Conservation (phyloP, 2,329 filamentous ascomycete species). For the Dothideomycetidae sp. region DNA sequence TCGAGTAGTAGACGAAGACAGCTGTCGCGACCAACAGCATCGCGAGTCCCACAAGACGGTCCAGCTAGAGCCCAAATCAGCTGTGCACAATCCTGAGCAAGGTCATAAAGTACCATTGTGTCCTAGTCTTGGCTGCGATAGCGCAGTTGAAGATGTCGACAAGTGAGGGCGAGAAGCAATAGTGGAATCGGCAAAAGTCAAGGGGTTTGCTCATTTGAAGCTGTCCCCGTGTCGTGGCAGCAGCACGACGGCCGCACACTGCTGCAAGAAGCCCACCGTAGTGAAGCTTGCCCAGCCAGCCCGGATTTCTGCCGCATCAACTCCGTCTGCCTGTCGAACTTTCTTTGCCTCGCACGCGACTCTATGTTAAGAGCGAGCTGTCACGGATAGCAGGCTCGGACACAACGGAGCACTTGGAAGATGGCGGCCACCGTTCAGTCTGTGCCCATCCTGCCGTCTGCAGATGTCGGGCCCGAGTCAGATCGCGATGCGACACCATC, state of each 20-base stretch:
- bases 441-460: conserved; percentile 4
- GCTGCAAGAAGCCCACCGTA: no score
- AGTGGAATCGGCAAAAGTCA: conserved; percentile 1
- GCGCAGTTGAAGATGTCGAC: no score
- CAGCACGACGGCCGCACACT: conserved; percentile 1
- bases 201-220: no score
- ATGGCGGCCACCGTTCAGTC: conserved; percentile 5
- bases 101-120: no score
- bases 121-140: no score
- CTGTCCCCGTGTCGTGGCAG: neutral
- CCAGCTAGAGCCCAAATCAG: conserved; percentile 48
- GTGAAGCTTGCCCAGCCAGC: no score
- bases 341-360: no score
- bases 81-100: no score
- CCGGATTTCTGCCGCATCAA: no score
- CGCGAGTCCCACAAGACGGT: conserved; percentile 65
- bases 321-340: no score
- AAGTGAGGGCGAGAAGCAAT: neutral
- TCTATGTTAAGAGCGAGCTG: no score
- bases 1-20: conserved; percentile 82
- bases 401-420: conserved; percentile 5
- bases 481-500: conserved; percentile 9
- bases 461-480: conserved; percentile 9
- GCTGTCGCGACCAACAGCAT: conserved; percentile 61
- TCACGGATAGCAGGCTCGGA: neutral